Percentiles rank a stretch among this genome's conserved stretches.
Conservation (phyloP, 176 grass and related monocot species). For the Dactylis glomerata region DNA sequence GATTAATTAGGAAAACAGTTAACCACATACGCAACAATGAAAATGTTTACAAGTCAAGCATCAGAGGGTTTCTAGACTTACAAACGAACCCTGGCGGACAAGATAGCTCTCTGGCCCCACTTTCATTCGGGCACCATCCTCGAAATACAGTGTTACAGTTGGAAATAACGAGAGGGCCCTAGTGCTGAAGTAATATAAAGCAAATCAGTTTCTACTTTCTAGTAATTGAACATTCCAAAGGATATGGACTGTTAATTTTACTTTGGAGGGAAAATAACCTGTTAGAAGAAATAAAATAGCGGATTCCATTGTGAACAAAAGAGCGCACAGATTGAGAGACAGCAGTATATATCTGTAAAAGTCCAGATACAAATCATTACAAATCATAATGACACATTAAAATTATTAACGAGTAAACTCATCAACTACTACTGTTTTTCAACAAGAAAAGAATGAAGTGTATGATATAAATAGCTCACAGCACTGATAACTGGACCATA, state of each 20-base stretch:
- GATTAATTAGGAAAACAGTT: slow-evolving; percentile 7
- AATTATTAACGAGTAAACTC: not conserved
- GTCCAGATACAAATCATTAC: slow-evolving; percentile 7
- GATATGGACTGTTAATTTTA: slow-evolving; percentile 23
- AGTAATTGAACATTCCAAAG: slow-evolving; percentile 16
- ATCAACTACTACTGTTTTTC: not conserved
- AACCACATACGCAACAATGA: not conserved
- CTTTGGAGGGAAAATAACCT: slow-evolving; percentile 47
- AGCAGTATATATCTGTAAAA: slow-evolving; percentile 59
- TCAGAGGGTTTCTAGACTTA: slow-evolving; percentile 33
- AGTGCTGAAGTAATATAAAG: slow-evolving; percentile 15
- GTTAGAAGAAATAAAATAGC: slow-evolving; percentile 75
- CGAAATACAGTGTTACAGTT: slow-evolving; percentile 71
- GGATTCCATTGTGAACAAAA: slow-evolving; percentile 48
- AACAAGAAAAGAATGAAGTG: not conserved
- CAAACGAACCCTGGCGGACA: slow-evolving; percentile 57
- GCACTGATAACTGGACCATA: slow-evolving; percentile 89
- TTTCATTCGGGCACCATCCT: slow-evolving; percentile 68
- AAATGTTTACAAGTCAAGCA: not conserved
- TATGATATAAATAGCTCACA: slow-evolving; percentile 41
- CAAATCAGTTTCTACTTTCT: not conserved
- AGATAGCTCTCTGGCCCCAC: slow-evolving; percentile 84
- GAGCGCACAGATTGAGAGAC: slow-evolving; percentile 51
- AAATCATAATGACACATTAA: not conserved
- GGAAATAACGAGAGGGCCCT: slow-evolving; percentile 81